These are phyloP conservation scores for Fomitopsis betulina DNA, from an alignment of 1,284 basidiomycete species.

Conservation along the genomic window DNA sequence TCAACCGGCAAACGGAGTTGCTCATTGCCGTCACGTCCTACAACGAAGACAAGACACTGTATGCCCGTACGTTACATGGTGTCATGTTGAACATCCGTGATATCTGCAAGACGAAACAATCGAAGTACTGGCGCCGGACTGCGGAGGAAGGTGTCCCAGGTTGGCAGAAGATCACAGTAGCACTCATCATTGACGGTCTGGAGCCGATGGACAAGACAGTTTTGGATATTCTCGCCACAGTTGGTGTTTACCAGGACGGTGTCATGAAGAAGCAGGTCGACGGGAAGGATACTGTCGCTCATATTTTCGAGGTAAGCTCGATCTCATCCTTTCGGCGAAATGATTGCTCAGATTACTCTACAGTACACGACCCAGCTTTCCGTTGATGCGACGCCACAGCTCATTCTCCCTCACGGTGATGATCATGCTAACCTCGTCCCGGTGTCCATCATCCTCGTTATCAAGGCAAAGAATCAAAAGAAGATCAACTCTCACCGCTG, in stretches of 20 bases:
- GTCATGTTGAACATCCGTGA: conserved; percentile 99
- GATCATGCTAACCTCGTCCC: conserved; percentile 92
- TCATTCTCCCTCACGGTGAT: conserved; percentile 86
- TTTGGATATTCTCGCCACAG: conserved; percentile 82
- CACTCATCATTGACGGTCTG: conserved; percentile 90
- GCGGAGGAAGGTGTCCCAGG: conserved; percentile 85
- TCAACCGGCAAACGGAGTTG: conserved; percentile 89
- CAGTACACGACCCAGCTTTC: conserved; percentile 91
- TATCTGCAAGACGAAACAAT: conserved; percentile 95
- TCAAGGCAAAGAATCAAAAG: conserved; percentile 97
- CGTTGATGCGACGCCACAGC: conserved; percentile 83
- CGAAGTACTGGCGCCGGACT: conserved; percentile 86
- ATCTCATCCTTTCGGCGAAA: not conserved
- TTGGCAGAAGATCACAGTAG: conserved; percentile 94
- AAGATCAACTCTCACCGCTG: conserved; percentile 97
- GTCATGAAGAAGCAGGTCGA: conserved; percentile 95
- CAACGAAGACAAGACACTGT: conserved; percentile 92
- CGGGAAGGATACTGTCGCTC: conserved; percentile 88
- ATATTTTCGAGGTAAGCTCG: conserved; percentile 76
- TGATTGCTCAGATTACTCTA: not conserved
- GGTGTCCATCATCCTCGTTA: conserved; percentile 91
- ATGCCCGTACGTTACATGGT: conserved; percentile 89
- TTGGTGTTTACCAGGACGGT: conserved; percentile 91
- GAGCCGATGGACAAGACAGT: conserved; percentile 96
- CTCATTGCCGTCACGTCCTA: conserved; percentile 90